Percentiles rank a stretch among this genome's conserved stretches.
Conservation (phyloP, 139 green algal genomes). For the Gonium pectorale region DNA sequence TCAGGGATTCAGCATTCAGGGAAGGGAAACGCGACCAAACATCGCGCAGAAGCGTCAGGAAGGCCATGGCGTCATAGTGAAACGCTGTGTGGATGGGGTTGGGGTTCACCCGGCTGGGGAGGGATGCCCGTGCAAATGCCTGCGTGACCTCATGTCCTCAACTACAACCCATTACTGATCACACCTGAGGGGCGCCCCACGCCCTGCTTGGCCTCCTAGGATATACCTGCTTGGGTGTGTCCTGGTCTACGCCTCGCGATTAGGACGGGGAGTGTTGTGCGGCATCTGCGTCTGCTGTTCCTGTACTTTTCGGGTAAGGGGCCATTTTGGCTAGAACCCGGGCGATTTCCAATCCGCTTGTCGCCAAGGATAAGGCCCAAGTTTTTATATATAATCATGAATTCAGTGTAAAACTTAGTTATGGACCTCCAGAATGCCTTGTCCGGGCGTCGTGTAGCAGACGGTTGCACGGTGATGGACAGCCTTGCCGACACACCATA, state of each 20-base stretch:
- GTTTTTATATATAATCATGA: not conserved
- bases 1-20: too few relatives aligned
- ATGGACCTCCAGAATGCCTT: too few relatives aligned
- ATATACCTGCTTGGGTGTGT: slow-evolving; percentile 54
- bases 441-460: too few relatives aligned
- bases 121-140: too few relatives aligned
- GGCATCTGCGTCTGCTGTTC: slow-evolving; percentile 56
- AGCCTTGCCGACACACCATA: too few relatives aligned
- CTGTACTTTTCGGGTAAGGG: slow-evolving; percentile 41
- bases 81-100: not conserved
- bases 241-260: slow-evolving; percentile 15
- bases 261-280: slow-evolving; percentile 29
- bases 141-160: too few relatives aligned
- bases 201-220: not conserved
- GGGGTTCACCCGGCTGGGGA: too few relatives aligned
- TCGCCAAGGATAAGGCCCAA: not conserved
- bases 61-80: not conserved
- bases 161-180: too few relatives aligned
- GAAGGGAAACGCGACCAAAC: too few relatives aligned
- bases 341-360: not conserved
- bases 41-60: not conserved
- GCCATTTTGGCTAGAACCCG: not conserved
- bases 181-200: too few relatives aligned
- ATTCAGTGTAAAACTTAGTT: not conserved
- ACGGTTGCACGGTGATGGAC: too few relatives aligned